Evolutionary conservation across 2,329 filamentous ascomycete genomes (phyloP).

Genomic region (Setomelanomma holmii): DNA sequence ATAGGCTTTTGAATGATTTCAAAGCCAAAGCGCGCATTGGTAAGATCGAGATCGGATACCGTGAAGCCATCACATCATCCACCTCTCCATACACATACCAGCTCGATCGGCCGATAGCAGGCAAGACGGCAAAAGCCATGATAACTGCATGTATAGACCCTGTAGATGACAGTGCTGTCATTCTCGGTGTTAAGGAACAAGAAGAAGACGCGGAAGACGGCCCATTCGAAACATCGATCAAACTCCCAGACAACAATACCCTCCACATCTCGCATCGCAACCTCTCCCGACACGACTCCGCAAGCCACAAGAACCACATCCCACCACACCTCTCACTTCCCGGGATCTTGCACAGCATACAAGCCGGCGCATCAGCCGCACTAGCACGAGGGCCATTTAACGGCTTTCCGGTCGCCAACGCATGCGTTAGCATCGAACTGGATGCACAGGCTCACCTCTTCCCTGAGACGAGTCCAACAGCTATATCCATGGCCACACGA

Average conservation of each 20-base stretch:
- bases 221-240: slow-evolving; percentile 37
- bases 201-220: slow-evolving; percentile 35
- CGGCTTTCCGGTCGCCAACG: slow-evolving; percentile 79
- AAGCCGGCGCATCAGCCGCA: slow-evolving; percentile 83
- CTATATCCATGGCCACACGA: slow-evolving; percentile 70
- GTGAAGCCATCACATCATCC: slow-evolving; percentile 74
- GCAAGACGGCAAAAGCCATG: slow-evolving; percentile 77
- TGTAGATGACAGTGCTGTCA: slow-evolving; percentile 48
- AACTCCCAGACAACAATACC: slow-evolving; percentile 70
- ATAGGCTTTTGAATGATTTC: slow-evolving; percentile 86
- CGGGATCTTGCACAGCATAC: slow-evolving; percentile 62
- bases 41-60: slow-evolving; percentile 92
- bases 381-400: slow-evolving; percentile 84
- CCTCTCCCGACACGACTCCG: slow-evolving; percentile 50
- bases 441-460: slow-evolving; percentile 71
- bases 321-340: slow-evolving; percentile 61
- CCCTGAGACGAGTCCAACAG: slow-evolving; percentile 71
- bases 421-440: slow-evolving; percentile 73
- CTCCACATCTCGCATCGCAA: slow-evolving; percentile 64
- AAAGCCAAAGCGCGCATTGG: slow-evolving; percentile 87
- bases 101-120: slow-evolving; percentile 81
- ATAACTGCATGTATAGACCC: slow-evolving; percentile 75
- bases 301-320: slow-evolving; percentile 56
- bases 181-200: slow-evolving; percentile 27
- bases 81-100: slow-evolving; percentile 66